Evolutionary conservation across 73 alveolate species (phyloP).

Genomic region (Durusdinium trenchii): DNA sequence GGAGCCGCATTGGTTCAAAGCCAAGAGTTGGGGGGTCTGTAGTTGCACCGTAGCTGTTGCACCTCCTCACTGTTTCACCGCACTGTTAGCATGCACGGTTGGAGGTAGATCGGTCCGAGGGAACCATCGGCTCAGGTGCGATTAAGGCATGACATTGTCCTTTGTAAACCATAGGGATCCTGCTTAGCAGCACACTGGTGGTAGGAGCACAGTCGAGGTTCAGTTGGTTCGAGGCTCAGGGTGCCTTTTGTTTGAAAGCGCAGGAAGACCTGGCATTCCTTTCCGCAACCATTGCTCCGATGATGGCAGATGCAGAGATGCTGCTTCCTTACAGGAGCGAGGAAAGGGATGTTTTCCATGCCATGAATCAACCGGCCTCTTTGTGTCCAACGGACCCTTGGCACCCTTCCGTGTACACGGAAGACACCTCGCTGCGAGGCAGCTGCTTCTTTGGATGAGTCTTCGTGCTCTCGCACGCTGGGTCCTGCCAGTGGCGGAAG

Average conservation of each 20-base stretch:
- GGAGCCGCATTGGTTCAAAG: too few relatives aligned
- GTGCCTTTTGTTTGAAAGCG: not conserved
- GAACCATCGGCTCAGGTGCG: too few relatives aligned
- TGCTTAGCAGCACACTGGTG: too few relatives aligned
- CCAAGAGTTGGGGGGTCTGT: too few relatives aligned
- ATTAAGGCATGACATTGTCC: too few relatives aligned
- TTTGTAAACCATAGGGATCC: too few relatives aligned
- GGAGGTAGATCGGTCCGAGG: too few relatives aligned
- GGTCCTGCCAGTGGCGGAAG: constrained; percentile 37
- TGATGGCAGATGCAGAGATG: constrained; percentile 63
- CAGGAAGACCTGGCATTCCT: constrained; percentile 62
- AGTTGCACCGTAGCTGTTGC: too few relatives aligned
- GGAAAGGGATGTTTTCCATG: not conserved
- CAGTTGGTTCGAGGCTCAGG: too few relatives aligned
- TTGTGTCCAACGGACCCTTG: not conserved
- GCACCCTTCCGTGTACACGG: not conserved
- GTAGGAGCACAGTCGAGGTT: too few relatives aligned
- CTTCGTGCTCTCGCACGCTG: constrained; percentile 45
- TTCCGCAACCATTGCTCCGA: constrained; percentile 34
- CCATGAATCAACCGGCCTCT: not conserved
- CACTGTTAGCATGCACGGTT: too few relatives aligned
- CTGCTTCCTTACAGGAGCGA: constrained; percentile 46
- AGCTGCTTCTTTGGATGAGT: constrained; percentile 69
- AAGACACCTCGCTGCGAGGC: constrained; percentile 16
- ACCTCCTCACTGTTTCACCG: too few relatives aligned